Evolutionary conservation across 23 red algal species (phyloP).

Genomic region (Gracilariopsis chorda): DNA sequence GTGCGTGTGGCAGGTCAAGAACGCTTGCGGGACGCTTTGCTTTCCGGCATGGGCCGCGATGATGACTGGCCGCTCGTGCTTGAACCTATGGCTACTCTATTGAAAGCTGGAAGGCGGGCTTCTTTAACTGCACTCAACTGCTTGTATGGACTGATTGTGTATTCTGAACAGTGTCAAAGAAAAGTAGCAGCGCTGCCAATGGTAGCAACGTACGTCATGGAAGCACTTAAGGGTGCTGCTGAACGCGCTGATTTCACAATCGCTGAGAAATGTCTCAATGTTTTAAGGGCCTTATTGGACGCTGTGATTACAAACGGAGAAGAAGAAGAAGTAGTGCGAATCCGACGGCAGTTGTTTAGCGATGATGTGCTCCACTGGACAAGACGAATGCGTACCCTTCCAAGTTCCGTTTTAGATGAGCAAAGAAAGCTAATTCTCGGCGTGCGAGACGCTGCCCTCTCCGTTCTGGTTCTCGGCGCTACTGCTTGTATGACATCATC

Average conservation of each 20-base stretch:
- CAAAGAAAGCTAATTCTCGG: neutral
- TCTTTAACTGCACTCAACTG: neutral
- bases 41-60: neutral
- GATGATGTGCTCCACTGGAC: neutral
- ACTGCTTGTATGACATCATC: neutral
- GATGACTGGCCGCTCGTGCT: neutral
- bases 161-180: neutral
- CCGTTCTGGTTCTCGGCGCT: neutral
- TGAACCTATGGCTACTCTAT: neutral
- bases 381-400: neutral
- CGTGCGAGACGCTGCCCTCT: slow-evolving; percentile 3
- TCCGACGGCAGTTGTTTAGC: neutral
- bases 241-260: neutral
- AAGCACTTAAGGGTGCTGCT: neutral
- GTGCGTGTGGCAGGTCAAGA: neutral
- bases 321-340: neutral
- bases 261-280: neutral
- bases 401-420: neutral
- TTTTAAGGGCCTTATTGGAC: slow-evolving; percentile 6
- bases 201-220: neutral
- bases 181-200: neutral
- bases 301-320: neutral
- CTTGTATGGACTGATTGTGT: neutral
- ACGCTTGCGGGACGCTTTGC: neutral
- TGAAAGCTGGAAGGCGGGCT: neutral